phyloP scores from a whole-genome alignment of 495 filamentous ascomycete genomes.

The Pyrenula massariospora region DNA sequence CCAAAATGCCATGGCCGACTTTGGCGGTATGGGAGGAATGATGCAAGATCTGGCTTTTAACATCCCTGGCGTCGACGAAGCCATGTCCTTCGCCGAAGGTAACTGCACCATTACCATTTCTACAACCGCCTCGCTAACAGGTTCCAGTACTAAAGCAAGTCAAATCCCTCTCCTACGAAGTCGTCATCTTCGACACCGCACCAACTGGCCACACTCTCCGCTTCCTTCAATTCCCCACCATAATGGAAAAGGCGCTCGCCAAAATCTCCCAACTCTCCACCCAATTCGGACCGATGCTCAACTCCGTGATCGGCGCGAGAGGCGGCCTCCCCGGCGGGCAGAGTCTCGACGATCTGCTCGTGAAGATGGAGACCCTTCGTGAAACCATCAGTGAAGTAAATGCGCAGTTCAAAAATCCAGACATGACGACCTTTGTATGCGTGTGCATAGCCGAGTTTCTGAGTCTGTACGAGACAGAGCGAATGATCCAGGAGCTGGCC shows the following conservation, averaged over 20 bases:
- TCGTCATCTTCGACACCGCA: conserved; percentile 97
- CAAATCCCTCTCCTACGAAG: conserved; percentile 96
- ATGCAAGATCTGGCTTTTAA: conserved; percentile 65
- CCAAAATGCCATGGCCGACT: conserved; percentile 51
- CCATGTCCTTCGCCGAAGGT: conserved; percentile 80
- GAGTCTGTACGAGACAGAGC: conserved; percentile 94
- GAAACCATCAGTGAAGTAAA: conserved; percentile 94
- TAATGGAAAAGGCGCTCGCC: conserved; percentile 93
- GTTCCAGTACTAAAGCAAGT: conserved; percentile 93
- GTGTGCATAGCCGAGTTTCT: conserved; percentile 98
- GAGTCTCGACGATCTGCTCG: conserved; percentile 80
- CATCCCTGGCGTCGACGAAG: conserved; percentile 91
- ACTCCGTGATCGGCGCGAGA: conserved; percentile 72
- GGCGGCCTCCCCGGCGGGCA: conserved; percentile 84
- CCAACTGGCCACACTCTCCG: conserved; percentile 98
- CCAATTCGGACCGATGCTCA: conserved; percentile 94
- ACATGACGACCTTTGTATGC: conserved; percentile 94
- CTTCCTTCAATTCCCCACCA: conserved; percentile 96
- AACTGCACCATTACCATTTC: too few relatives aligned
- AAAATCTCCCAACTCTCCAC: conserved; percentile 89
- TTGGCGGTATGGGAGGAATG: conserved; percentile 58
- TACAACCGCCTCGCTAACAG: not conserved
- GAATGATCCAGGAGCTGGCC: conserved; percentile 97
- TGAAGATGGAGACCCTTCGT: conserved; percentile 85
- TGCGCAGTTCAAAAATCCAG: conserved; percentile 92